A percentile compares a stretch with the other conserved stretches of the same genome.
phyloP scores from a whole-genome alignment of 2,329 filamentous ascomycete genomes.

The Colletotrichum graminicola region DNA sequence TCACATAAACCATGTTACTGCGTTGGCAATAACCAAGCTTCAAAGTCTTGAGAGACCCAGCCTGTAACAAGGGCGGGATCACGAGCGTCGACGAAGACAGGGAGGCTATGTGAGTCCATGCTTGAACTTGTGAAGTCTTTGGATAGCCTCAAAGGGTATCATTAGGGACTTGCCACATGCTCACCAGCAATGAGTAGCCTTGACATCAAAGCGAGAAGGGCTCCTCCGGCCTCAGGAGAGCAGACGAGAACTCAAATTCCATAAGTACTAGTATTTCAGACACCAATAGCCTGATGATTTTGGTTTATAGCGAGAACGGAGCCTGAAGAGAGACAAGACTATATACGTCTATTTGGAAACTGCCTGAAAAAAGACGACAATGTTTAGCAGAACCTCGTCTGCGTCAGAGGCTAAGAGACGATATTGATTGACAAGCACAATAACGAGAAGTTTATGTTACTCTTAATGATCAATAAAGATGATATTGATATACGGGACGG shows the following conservation, averaged over 20 bases:
- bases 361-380: not conserved
- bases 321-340: not conserved
- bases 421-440: rapidly evolving
- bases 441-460: not conserved
- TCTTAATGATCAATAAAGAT: not conserved
- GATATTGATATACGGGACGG: not conserved
- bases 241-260: not conserved
- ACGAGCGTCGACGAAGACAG: not conserved
- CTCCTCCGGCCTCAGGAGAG: not conserved
- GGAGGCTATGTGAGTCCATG: not conserved
- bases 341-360: not conserved
- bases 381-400: not conserved
- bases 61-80: no score
- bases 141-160: not conserved
- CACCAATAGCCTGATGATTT: no score
- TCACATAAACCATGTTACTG: not conserved
- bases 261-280: not conserved
- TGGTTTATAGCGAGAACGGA: no score
- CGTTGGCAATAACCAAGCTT: not conserved
- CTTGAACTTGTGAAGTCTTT: not conserved
- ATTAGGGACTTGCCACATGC: not conserved
- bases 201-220: not conserved
- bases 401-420: not conserved
- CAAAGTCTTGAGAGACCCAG: not conserved
- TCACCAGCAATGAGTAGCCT: not conserved